Evolutionary conservation across 768 basidiomycete species (phyloP).

Genomic region (Imleria badia): DNA sequence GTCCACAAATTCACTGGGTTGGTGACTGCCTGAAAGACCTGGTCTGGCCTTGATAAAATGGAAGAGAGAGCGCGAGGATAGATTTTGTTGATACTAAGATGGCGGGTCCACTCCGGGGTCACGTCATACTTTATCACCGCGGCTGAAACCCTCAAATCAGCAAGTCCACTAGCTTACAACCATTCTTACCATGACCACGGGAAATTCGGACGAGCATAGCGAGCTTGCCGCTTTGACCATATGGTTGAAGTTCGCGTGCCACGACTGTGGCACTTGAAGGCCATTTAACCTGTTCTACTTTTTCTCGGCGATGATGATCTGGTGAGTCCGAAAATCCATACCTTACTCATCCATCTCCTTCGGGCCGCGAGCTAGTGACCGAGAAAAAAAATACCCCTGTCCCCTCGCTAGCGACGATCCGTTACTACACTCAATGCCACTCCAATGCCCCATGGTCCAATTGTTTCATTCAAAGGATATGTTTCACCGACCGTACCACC

Average conservation of each 20-base stretch:
- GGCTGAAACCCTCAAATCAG: background rate
- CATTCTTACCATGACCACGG: background rate
- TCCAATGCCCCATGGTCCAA: background rate
- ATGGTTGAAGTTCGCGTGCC: background rate
- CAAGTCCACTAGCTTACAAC: background rate
- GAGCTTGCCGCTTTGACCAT: background rate
- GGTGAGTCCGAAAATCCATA: background rate
- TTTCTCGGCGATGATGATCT: no score
- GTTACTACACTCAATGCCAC: background rate
- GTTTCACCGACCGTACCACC: slow-evolving; percentile 13
- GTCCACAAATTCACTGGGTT: background rate
- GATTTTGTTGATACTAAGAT: background rate
- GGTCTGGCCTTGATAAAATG: background rate
- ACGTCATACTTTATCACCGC: background rate
- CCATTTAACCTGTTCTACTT: background rate
- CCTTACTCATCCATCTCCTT: background rate
- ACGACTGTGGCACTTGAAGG: background rate
- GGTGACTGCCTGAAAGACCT: background rate
- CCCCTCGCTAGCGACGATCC: background rate
- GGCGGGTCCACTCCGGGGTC: background rate
- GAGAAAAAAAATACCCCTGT: background rate
- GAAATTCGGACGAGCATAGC: background rate
- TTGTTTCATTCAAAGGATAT: background rate
- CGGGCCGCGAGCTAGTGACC: background rate
- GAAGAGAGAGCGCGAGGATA: background rate